Evolutionary conservation across 1,284 basidiomycete genomes (phyloP).

Genomic region (Wallemia mellicola): DNA sequence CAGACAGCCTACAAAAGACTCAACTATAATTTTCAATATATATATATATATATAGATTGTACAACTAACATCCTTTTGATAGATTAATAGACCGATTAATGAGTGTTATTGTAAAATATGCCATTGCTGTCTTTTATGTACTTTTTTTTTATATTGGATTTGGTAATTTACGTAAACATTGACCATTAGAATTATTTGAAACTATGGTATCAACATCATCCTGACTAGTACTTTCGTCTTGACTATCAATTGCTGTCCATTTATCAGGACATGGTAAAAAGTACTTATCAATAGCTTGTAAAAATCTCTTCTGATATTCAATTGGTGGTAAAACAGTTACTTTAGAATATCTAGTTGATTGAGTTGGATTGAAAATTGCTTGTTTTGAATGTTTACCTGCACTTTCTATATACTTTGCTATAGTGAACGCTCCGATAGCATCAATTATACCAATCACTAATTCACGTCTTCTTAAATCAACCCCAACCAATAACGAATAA

Average conservation of each 20-base stretch:
- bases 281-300: neutral
- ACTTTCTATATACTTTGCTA: slow-evolving; percentile 1
- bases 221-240: neutral
- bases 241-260: neutral
- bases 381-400: slow-evolving; percentile 1
- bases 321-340: neutral
- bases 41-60: neutral
- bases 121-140: neutral
- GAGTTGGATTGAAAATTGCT: neutral
- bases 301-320: slow-evolving; percentile 1
- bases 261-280: neutral
- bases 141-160: neutral
- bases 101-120: neutral
- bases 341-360: neutral
- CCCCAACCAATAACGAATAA: slow-evolving; percentile 28
- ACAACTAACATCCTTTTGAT: neutral
- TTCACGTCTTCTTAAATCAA: slow-evolving; percentile 31
- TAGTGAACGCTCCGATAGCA: slow-evolving; percentile 27
- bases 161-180: neutral
- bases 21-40: neutral
- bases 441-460: slow-evolving; percentile 46
- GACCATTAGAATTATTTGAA: neutral
- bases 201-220: neutral
- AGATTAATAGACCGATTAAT: neutral
- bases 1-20: neutral